These are phyloP conservation scores for Quercus alba DNA, from an alignment of 306 rosid genomes.

Conservation along the genomic window DNA sequence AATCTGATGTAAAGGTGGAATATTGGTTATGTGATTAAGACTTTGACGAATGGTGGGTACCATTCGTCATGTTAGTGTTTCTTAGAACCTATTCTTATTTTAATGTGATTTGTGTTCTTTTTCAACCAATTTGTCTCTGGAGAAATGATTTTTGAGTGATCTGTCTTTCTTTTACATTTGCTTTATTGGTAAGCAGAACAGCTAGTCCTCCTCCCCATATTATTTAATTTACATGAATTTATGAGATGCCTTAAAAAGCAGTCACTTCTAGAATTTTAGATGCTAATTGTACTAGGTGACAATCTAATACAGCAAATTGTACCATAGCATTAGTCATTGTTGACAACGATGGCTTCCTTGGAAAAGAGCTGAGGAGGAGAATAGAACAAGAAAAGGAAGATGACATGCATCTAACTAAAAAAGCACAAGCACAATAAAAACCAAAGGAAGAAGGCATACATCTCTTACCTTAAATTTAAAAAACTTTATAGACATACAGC, in stretches of 20 bases:
- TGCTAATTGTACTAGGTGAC: too few species aligned
- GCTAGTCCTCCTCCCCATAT: background rate
- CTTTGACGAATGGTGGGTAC: background rate
- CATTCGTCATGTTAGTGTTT: background rate
- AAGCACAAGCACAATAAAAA: too few species aligned
- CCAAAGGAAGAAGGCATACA: background rate
- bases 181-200: background rate
- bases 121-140: background rate
- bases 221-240: too few species aligned
- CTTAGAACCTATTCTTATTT: background rate
- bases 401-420: background rate
- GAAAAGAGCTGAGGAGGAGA: background rate
- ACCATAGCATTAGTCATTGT: too few species aligned
- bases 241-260: too few species aligned
- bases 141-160: background rate
- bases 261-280: too few species aligned
- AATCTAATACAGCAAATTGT: too few species aligned
- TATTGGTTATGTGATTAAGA: slow-evolving; percentile 10
- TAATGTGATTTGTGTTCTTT: background rate
- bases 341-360: background rate
- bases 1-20: slow-evolving; percentile 8
- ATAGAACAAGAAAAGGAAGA: background rate
- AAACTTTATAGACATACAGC: too few species aligned
- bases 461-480: too few species aligned
- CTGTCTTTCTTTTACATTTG: background rate